Evolutionary conservation across 1,139 yeast species (phyloP).

Genomic region (Zhuliangozyma blackwelliae): DNA sequence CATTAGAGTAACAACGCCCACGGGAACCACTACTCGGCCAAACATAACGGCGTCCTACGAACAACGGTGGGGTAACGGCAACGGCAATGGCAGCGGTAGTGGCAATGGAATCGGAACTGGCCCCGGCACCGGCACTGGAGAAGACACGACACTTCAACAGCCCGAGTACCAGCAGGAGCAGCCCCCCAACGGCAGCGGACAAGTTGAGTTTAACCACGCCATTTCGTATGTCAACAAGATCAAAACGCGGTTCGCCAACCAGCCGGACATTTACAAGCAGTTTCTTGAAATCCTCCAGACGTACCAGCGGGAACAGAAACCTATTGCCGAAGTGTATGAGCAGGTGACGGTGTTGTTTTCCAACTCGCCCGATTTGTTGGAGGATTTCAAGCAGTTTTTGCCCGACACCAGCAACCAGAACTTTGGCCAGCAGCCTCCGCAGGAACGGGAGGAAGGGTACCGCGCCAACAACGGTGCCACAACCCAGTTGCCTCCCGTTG

Average conservation of each 20-base stretch:
- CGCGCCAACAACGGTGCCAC: slow-evolving; percentile 19
- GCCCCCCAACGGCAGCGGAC: slow-evolving; percentile 54
- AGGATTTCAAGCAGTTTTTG: slow-evolving; percentile 90
- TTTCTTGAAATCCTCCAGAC: slow-evolving; percentile 93
- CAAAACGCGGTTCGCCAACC: slow-evolving; percentile 87
- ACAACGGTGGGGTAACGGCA: slow-evolving; percentile 25
- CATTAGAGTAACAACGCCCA: slow-evolving; percentile 91
- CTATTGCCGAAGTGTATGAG: slow-evolving; percentile 89
- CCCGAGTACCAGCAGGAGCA: slow-evolving; percentile 11
- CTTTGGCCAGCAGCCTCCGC: slow-evolving; percentile 12
- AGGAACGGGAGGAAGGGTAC: slow-evolving; percentile 12
- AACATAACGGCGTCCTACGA: slow-evolving; percentile 30
- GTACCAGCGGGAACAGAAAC: slow-evolving; percentile 92
- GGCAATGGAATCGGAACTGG: slow-evolving; percentile 14
- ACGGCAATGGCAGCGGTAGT: slow-evolving; percentile 13
- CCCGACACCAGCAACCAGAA: slow-evolving; percentile 73
- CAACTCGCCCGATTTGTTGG: slow-evolving; percentile 89
- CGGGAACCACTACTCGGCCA: slow-evolving; percentile 77
- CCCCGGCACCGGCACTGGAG: too few relatives aligned
- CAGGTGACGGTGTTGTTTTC: slow-evolving; percentile 87
- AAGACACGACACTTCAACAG: too few relatives aligned
- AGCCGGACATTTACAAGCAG: slow-evolving; percentile 93
- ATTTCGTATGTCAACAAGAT: slow-evolving; percentile 93
- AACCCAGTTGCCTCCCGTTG: slow-evolving; percentile 86
- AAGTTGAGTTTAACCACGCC: slow-evolving; percentile 95